phyloP scores from a whole-genome alignment of 2,329 filamentous ascomycete species.

The Beauveria rudraprayagi region DNA sequence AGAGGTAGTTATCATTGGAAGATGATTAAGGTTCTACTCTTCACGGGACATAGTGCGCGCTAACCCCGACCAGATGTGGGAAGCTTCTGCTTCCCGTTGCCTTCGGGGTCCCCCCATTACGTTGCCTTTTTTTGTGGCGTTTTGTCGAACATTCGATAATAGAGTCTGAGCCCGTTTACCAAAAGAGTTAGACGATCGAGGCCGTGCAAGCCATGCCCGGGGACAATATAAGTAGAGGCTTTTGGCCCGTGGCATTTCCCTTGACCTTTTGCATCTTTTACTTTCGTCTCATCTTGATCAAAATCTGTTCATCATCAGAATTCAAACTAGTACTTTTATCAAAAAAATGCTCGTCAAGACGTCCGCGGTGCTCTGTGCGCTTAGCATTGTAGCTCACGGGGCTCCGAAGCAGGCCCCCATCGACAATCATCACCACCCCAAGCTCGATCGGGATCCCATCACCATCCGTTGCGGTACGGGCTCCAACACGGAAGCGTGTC shows the following conservation, averaged over 20 bases:
- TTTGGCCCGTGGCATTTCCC: background rate
- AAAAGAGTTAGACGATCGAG: background rate
- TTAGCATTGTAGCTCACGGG: background rate
- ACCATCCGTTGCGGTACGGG: slow-evolving; percentile 12
- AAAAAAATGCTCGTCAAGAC: slow-evolving; percentile 1
- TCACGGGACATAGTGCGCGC: background rate
- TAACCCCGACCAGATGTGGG: background rate
- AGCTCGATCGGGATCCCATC: background rate
- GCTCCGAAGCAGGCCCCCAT: background rate
- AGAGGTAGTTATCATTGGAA: background rate
- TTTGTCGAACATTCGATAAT: background rate
- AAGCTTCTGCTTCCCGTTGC: background rate
- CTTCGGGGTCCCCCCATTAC: background rate
- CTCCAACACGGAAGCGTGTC: slow-evolving; percentile 7
- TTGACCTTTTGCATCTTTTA: background rate
- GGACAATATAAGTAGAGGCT: background rate
- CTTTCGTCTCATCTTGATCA: background rate
- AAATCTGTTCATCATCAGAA: background rate
- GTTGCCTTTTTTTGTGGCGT: background rate
- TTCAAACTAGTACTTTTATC: too few relatives aligned
- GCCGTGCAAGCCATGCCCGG: background rate
- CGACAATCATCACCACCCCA: background rate
- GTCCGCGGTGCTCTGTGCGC: background rate
- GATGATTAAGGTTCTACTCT: too few relatives aligned
- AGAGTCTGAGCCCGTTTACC: background rate